Base-by-base conservation (phyloP, 2,329 filamentous ascomycete genomes). In the Aquanectria penicillioides region DNA sequence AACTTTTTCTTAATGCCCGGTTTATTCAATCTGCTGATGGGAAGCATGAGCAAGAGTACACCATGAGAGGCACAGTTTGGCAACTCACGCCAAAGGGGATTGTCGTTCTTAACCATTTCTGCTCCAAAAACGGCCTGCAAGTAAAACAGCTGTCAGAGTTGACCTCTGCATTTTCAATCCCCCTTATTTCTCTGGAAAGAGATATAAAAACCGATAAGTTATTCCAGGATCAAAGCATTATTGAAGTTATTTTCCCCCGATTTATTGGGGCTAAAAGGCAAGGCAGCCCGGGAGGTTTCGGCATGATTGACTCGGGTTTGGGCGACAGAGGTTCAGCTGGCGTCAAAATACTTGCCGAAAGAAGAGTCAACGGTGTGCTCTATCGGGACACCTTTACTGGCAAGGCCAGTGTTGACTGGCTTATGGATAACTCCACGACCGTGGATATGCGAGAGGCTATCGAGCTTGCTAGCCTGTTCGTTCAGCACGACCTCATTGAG, bases 61-160 rank as follows among this genome's bases (percentile, higher is more conserved):
- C 87, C n/a, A 89, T 94, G 81, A 96, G 95, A 80, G 92, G 64
- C 11, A 59, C 92, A 48, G 89, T 98, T 18, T 98, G 94, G 91
- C 93, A 97, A 72, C 81, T 98, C 64, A 97, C 94, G 0, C 89
- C 94, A n/a, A 98, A 98, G 80, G 94, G 94, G 34, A 93, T 97
- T 72, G 89, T 93, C 69, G 90, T 97, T 48, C 78, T 98, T 61
- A 90, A 96, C 72, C 86, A 92, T 53, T 98, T 98, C 79, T 98
- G 94, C 76, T 87, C 92, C 61, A 87, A 92, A 68, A 98, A 98
- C 68, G 95, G 94, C 60, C 97, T 98, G 67, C 92, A 96, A 68
- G 93, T 97, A 71, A 89, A 91, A 69, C 94, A 98, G 75, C 90
- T 97, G 55, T 87, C 90, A 62, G 92, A 96, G 66, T 82, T 98